Base-by-base conservation (phyloP, 768 basidiomycete species). In the Auriscalpium orientale region DNA sequence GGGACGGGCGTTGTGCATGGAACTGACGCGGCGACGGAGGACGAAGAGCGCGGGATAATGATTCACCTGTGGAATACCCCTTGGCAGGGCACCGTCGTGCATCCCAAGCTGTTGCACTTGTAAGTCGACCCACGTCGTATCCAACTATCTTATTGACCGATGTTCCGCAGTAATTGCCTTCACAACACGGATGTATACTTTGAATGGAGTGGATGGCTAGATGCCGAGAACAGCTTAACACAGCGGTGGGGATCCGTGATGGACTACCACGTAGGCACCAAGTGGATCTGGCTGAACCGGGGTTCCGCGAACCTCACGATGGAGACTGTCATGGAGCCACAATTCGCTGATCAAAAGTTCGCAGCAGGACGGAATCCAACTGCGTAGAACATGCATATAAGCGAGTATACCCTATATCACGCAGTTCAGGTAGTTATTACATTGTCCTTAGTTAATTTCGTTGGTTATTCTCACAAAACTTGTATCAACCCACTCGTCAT, bases 71-170 rank as follows among this genome's bases (percentile, higher is more conserved):
- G 62, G 28, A 62, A 62, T 45, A 79, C 77, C 2, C 75, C 75
- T 7, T 74, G 76, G 56, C 70, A 73, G 67, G 75, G 74, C 45
- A 62, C 67, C n/a, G 65, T 66, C 20, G 61, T 80, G 54, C 63
- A 76, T 21, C 78, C 78, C 13, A 78, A 77, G 59, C 62, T 80
- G 20, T 62, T 80, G 56, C 78, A 80, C 64, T 80, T 80, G 78
- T 79, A 55, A 48, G 78, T 72, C 10, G 35, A 8, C 12, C 21
- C 49, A 9, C 15, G 10, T 38, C 46, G 28, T 35, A 13, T 36
- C 20, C 15, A 36, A 36, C 35, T 18, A 15, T 18, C 53, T 12
- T 22, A 16, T 35, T 36, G 33, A 69, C 67, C 18, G n/a, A n/a
- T 50, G 7, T 44, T 45, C 7, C 22, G 20, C 55, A 73, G 71